phyloP scores from a whole-genome alignment of 2,329 filamentous ascomycete species.

The Diaporthe caulivora region DNA sequence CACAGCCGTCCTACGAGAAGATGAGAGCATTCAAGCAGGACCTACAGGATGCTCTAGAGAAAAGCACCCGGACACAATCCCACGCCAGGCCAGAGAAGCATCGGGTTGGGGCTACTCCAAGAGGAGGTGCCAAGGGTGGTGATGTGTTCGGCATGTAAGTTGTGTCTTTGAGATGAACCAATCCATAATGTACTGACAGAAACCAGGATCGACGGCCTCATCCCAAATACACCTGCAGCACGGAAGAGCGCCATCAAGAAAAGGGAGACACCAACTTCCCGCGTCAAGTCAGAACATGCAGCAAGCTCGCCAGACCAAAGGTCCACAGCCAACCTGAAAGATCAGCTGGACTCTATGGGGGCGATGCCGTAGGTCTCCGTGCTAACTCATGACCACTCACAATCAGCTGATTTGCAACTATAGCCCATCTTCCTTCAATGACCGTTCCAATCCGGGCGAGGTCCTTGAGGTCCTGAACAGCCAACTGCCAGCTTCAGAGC shows the following conservation, averaged over 20 bases:
- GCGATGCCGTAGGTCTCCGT: slow-evolving; percentile 51
- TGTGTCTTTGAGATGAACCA: background rate
- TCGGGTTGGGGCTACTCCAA: slow-evolving; percentile 72
- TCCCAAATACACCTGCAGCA: slow-evolving; percentile 71
- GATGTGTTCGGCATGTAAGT: slow-evolving; percentile 88
- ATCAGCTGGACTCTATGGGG: slow-evolving; percentile 54
- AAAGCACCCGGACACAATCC: slow-evolving; percentile 73
- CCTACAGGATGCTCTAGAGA: slow-evolving; percentile 86
- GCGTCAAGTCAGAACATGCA: slow-evolving; percentile 57
- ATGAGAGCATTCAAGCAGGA: slow-evolving; percentile 86
- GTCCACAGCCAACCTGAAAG: slow-evolving; percentile 54
- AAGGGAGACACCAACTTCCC: slow-evolving; percentile 61
- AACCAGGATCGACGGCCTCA: slow-evolving; percentile 73
- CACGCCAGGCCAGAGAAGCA: slow-evolving; percentile 72
- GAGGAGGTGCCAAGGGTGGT: slow-evolving; percentile 66
- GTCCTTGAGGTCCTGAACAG: slow-evolving; percentile 86
- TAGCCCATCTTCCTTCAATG: slow-evolving; percentile 76
- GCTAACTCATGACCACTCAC: background rate
- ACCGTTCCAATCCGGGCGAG: slow-evolving; percentile 84
- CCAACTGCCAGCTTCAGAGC: slow-evolving; percentile 75
- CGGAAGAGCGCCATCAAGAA: slow-evolving; percentile 55
- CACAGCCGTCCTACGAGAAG: slow-evolving; percentile 76
- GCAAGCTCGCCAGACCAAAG: slow-evolving; percentile 60
- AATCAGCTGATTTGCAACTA: background rate
- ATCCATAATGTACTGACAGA: slow-evolving; percentile 41